Evolutionary conservation across 805 yeast species (phyloP), one percentile per base, ranked within the genome.

Genomic region (Candida pseudoglaebosa): DNA sequence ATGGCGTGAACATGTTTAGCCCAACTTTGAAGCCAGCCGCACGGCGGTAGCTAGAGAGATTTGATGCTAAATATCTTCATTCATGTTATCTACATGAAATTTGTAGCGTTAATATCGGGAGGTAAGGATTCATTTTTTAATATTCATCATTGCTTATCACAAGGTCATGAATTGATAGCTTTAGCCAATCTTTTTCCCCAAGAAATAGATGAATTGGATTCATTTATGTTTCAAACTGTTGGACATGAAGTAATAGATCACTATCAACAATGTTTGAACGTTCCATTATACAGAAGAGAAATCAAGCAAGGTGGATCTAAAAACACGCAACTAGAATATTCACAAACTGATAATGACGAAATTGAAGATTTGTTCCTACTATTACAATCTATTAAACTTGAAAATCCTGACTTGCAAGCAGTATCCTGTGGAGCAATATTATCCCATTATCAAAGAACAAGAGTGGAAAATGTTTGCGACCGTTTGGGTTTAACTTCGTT

Each of bases 171-270:
- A 50, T 65, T 93, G 4, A 77, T 77, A 0, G 96, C 96, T 1
- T 61, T 91, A 34, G 98, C 89, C 0, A 93, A 93, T 52, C 60
- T 93, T 44, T 78, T 79, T 51, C 70, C 71, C 1, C 60, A 57
- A 24, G 52, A 69, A 48, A 7, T 38, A 16, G 62, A 62, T 48
- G 99, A 93, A 58, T 64, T 93, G 38, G 97, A 93, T 57, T 86
- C 96, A 38, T 91, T 83, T 55, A 93, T 93, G 99, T 93, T 86
- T 60, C 99, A 93, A 61, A 93, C 99, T 0, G 98, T 93, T 5
- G 99, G 99, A 0, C 93, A 85, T 58, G 86, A 84, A 45, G 77
- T 84, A 3, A 70, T 93, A 2, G 71, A 75, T 0, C 59, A 66
- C 38, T 87, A 90, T 53, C 65, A 75, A 2, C 71, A 80, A 43